Evolutionary conservation across 805 yeast genomes (phyloP).

Genomic region (Candida rishiriensis): DNA sequence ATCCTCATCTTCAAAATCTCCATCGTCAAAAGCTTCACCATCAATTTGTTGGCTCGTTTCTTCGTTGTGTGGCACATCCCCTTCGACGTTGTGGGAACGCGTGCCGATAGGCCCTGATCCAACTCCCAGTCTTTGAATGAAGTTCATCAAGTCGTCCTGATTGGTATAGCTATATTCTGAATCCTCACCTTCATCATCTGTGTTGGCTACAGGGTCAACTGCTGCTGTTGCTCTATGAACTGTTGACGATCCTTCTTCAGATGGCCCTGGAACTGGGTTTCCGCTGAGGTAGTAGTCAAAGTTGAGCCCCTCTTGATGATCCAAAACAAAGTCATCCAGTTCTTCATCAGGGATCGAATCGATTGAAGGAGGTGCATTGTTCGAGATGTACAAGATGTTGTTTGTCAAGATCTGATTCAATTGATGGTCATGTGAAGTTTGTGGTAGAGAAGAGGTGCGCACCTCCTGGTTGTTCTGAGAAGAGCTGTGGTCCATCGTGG

Average conservation of each 20-base stretch:
- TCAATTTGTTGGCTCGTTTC: not conserved
- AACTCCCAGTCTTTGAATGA: conserved; percentile 22
- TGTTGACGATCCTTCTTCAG: too few species aligned
- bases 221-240: not conserved
- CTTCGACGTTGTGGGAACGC: too few species aligned
- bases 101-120: too few species aligned
- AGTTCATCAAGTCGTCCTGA: conserved; percentile 24
- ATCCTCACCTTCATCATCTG: conserved; percentile 5
- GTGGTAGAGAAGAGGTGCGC: too few species aligned
- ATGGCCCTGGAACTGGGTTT: not conserved
- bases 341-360: conserved; percentile 31
- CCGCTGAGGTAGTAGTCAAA: not conserved
- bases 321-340: conserved; percentile 10
- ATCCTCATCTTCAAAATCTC: not conserved
- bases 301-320: not conserved
- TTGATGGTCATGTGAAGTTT: not conserved
- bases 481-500: too few species aligned
- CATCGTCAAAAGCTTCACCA: not conserved
- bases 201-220: conserved; percentile 4
- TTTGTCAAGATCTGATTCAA: conserved; percentile 16
- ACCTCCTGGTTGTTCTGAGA: too few species aligned
- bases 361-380: conserved; percentile 36
- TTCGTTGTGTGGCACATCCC: too few species aligned
- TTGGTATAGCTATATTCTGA: conserved; percentile 23
- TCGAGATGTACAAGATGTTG: conserved; percentile 30